A percentile compares a stretch with the other conserved stretches of the same genome.
These are phyloP conservation scores for Botryotinia narcissicola DNA, from an alignment of 2,329 filamentous ascomycete species.

Conservation along the genomic window DNA sequence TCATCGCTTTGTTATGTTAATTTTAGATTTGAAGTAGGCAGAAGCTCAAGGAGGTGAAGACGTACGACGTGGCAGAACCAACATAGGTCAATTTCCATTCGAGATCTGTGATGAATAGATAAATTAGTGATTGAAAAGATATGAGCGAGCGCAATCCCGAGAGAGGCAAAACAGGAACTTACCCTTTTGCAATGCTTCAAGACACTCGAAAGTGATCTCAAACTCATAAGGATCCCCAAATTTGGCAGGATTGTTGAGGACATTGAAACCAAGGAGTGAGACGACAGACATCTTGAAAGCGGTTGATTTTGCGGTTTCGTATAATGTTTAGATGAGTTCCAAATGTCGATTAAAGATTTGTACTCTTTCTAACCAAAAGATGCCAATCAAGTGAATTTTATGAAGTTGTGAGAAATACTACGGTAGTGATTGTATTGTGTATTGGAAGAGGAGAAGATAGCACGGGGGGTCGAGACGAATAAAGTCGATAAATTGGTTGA, in stretches of 20 bases:
- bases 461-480: not conserved
- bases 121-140: constrained; percentile 26
- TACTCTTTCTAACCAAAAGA: constrained; percentile 9
- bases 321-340: not conserved
- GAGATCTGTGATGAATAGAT: constrained; percentile 60
- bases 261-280: constrained; percentile 90
- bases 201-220: constrained; percentile 97
- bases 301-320: not conserved
- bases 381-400: not conserved
- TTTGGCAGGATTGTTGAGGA: constrained; percentile 93
- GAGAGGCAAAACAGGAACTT: constrained; percentile 28
- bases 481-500: constrained; percentile 14
- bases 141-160: not conserved
- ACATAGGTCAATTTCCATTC: constrained; percentile 99
- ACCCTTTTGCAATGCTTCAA: constrained; percentile 94
- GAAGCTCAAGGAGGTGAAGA: constrained; percentile 31
- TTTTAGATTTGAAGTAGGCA: not conserved
- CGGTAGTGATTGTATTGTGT: not conserved
- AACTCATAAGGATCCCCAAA: constrained; percentile 94
- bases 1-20: constrained; percentile 48
- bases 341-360: not conserved
- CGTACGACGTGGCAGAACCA: constrained; percentile 94
- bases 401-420: not conserved
- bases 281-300: constrained; percentile 80
- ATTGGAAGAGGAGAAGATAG: constrained; percentile 6